These are phyloP conservation scores for Coprinopsis strossmayeri DNA, from an alignment of 768 basidiomycete genomes.

Conservation along the genomic window DNA sequence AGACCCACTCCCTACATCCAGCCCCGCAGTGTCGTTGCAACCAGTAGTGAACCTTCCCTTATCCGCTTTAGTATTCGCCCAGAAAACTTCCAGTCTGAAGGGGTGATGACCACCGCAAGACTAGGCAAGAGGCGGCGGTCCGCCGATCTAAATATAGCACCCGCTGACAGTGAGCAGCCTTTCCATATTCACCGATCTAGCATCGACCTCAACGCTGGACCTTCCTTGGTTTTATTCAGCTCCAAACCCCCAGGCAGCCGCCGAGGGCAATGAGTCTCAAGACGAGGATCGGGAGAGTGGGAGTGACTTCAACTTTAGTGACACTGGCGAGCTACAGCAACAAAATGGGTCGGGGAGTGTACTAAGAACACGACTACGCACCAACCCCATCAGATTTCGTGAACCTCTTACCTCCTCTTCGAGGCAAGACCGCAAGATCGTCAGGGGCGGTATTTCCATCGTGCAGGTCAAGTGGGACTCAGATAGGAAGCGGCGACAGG, in stretches of 20 bases:
- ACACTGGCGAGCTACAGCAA: neutral
- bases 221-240: slow-evolving; percentile 4
- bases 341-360: neutral
- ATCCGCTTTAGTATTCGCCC: neutral
- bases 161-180: slow-evolving; percentile 2
- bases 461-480: slow-evolving; percentile 26
- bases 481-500: slow-evolving; percentile 25
- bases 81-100: neutral
- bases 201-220: slow-evolving; percentile 1
- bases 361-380: neutral
- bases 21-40: neutral
- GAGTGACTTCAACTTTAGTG: too few relatives aligned
- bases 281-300: neutral
- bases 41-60: neutral
- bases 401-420: slow-evolving; percentile 10
- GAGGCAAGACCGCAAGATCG: slow-evolving; percentile 6
- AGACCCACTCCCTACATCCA: neutral
- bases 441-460: slow-evolving; percentile 11
- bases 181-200: slow-evolving; percentile 4
- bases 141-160: neutral
- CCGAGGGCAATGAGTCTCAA: neutral
- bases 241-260: neutral
- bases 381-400: slow-evolving; percentile 11
- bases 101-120: neutral
- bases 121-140: neutral